Evolutionary conservation across 331 rosid species (phyloP), one percentile per base, ranked within the genome.

Genomic region (Telfairia occidentalis): DNA sequence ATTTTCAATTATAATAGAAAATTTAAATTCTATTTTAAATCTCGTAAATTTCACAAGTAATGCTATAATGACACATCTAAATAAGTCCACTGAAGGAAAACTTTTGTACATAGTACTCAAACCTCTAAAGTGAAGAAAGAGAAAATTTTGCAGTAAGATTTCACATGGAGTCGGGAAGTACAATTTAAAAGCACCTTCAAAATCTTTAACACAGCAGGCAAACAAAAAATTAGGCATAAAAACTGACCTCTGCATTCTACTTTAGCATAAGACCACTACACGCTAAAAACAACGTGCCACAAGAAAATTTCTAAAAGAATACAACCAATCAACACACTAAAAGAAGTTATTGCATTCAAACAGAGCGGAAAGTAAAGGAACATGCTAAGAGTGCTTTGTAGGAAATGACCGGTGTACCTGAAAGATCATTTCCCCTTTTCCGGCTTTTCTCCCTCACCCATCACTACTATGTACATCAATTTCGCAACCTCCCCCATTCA

Each of bases 341-440:
- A 63, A 61, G n/a, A 63, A n/a, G 32, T 54, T 0, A 54, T 24
- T 54, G 32, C 64, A 11, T 10, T 0, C 29, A 16, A 64, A 64
- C 43, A 60, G 12, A 7, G 42, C 3, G n/a, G 60, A 30, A 34
- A 15, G 10, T 3, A 24, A 52, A 7, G 63, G 34, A 55, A 58
- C 42, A 60, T 13, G 8, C 24, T 30, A n/a, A 94, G 85, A 37
- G 92, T 90, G 46, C 89, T 94, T 81, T 91, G 98, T 24, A 94
- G 83, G 78, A 89, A 88, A 3, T 96, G 71, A 34, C 96, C 96
- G 69, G 98, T 81, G 60, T 94, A 91, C 2, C 96, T 81, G 65
- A 89, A 94, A 1, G 98, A 88, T 29, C 85, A 89, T 63, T 87
- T 84, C 15, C 82, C 85, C 9, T 84, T 80, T 54, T 79, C 85